Evolutionary conservation across 257 asterid species (phyloP), one percentile per base, ranked within the genome.

Genomic region (Rubia yunnanensis): DNA sequence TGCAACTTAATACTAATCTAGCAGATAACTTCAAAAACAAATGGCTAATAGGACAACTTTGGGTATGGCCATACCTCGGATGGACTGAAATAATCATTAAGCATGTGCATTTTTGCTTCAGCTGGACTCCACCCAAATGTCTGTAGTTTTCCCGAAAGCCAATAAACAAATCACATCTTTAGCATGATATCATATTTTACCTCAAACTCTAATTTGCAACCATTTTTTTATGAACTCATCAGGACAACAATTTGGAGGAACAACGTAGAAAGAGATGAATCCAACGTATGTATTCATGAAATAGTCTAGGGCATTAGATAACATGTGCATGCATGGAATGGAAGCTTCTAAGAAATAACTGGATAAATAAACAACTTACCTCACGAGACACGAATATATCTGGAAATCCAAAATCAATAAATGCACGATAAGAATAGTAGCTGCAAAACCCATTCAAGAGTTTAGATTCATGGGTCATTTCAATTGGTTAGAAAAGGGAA

Each of bases 351-450:
- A 32, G 17, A 26, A 26, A 30, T 28, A 26, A 10, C 52, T 31
- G n/a, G 60, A 48, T 11, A 59, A 35, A 28, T 44, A 35, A 32
- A 14, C 3, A 55, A 28, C 31, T 74, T 80, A 92, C 98, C 98
- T 89, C 99, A 68, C 99, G 97, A 56, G 99, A 92, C 77, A 89
- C 74, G 80, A 92, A 92, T 71, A 92, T 74, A 70, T 92, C 96
- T 13, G 95, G 96, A 74, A 85, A 87, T 73, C 97, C 99, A 76
- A 87, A 89, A 77, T 92, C 99, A 65, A 89, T 80, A 74, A 78
- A 89, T 75, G 99, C 91, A 71, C 66, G 83, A 69, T 87, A 87
- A 7, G 99, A 92, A 72, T 92, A 92, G 74, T 92, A 92, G 81
- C 97, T 92, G 96, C 87, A 83, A 26, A 76, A 71, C 11, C 32